Percentiles rank a stretch among this genome's conserved stretches.
These are phyloP conservation scores for Tylopilus balloui DNA, from an alignment of 768 basidiomycete genomes.

Conservation along the genomic window DNA sequence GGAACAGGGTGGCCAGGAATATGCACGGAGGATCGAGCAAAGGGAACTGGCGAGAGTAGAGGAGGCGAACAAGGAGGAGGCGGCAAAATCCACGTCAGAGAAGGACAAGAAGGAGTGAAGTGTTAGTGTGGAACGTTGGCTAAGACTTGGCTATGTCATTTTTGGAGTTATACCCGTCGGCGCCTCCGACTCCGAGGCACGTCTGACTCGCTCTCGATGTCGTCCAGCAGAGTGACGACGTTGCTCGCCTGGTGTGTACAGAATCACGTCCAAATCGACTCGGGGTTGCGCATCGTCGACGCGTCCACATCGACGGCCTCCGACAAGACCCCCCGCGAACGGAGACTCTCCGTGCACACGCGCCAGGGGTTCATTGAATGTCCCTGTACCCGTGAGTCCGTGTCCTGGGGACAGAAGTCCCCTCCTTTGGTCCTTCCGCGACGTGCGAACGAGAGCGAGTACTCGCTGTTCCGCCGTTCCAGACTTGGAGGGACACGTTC, in stretches of 20 bases:
- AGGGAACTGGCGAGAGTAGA: slow-evolving; percentile 37
- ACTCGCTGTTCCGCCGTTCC: not conserved
- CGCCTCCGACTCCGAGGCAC: too few relatives aligned
- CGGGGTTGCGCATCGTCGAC: slow-evolving; percentile 36
- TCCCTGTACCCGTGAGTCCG: slow-evolving; percentile 26
- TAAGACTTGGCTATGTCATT: slow-evolving; percentile 20
- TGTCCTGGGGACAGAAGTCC: slow-evolving; percentile 6
- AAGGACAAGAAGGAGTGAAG: slow-evolving; percentile 32
- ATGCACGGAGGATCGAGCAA: slow-evolving; percentile 60
- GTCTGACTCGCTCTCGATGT: slow-evolving; percentile 22
- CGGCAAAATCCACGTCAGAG: slow-evolving; percentile 9
- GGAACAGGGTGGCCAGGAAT: slow-evolving; percentile 81
- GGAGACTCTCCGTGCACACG: slow-evolving; percentile 24
- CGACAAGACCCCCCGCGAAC: slow-evolving; percentile 10
- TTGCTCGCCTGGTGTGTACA: slow-evolving; percentile 48
- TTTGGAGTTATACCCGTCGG: slow-evolving; percentile 21
- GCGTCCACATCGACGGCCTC: slow-evolving; percentile 1
- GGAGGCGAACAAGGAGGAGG: slow-evolving; percentile 33
- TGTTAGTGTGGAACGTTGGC: slow-evolving; percentile 4
- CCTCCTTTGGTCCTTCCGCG: not conserved
- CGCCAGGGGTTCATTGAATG: slow-evolving; percentile 21
- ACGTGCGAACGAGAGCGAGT: slow-evolving; percentile 2
- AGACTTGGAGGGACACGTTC: slow-evolving; percentile 1
- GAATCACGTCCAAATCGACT: slow-evolving; percentile 45
- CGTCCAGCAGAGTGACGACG: slow-evolving; percentile 9